phyloP scores from a whole-genome alignment of 805 yeast species.

The Starmerella apis region DNA sequence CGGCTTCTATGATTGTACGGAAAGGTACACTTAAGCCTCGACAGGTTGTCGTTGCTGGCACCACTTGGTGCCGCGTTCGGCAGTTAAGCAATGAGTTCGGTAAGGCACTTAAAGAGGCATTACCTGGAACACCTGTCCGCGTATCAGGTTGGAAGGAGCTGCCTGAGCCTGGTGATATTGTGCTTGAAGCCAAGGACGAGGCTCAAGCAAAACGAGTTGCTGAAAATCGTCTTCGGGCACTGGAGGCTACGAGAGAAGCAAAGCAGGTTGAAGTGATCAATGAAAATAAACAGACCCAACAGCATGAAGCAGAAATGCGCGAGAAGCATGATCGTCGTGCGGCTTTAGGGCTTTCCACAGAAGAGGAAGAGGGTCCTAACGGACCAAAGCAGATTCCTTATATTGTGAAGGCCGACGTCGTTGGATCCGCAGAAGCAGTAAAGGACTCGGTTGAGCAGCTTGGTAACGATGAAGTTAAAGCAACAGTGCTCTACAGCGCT shows the following conservation, averaged over 20 bases:
- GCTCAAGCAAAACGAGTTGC: slow-evolving; percentile 64
- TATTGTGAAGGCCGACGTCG: slow-evolving; percentile 81
- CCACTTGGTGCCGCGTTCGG: slow-evolving; percentile 73
- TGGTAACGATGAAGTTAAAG: slow-evolving; percentile 78
- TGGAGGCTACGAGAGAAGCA: slow-evolving; percentile 45
- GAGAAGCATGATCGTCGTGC: slow-evolving; percentile 49
- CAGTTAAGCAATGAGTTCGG: slow-evolving; percentile 68
- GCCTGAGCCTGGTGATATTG: slow-evolving; percentile 83
- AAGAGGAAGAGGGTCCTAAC: slow-evolving; percentile 26
- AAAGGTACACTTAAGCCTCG: slow-evolving; percentile 70
- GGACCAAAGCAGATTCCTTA: slow-evolving; percentile 41
- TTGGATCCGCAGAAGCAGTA: slow-evolving; percentile 92
- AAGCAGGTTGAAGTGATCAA: slow-evolving; percentile 62
- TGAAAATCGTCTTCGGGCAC: slow-evolving; percentile 49
- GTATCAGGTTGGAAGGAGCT: slow-evolving; percentile 88
- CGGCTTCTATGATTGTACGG: slow-evolving; percentile 73
- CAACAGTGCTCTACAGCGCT: slow-evolving; percentile 57
- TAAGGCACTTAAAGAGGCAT: slow-evolving; percentile 50
- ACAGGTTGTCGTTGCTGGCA: slow-evolving; percentile 70
- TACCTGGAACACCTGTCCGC: slow-evolving; percentile 85
- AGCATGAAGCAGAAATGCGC: slow-evolving; percentile 40
- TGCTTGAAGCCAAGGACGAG: slow-evolving; percentile 67
- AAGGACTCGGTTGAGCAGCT: slow-evolving; percentile 64
- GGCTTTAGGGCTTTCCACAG: slow-evolving; percentile 47
- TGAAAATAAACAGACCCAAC: slow-evolving; percentile 44